Evolutionary conservation across 2,329 filamentous ascomycete species (phyloP).

Genomic region (Neurospora sp.): DNA sequence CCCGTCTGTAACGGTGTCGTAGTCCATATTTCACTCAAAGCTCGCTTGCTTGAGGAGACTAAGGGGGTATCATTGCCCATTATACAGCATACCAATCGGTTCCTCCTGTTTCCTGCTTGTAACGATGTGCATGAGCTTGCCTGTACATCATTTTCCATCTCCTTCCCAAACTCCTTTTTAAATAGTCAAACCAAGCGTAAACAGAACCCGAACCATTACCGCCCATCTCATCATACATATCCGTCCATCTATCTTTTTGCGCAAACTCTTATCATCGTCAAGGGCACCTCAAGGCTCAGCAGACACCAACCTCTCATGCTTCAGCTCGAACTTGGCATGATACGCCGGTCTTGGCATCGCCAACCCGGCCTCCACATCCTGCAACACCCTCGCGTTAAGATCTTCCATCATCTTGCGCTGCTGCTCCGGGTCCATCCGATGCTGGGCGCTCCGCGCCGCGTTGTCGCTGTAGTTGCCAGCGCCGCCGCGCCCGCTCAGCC

Average conservation of each 20-base stretch:
- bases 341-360: conserved; percentile 37
- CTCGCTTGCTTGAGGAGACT: not conserved
- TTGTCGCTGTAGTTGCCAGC: conserved; percentile 42
- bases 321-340: conserved; percentile 17
- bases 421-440: conserved; percentile 21
- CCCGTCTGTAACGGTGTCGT: not conserved
- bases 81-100: not conserved
- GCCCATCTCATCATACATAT: not conserved
- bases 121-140: not conserved
- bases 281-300: not conserved
- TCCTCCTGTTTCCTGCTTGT: not conserved
- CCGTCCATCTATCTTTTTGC: not conserved
- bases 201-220: not conserved
- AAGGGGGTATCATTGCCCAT: not conserved
- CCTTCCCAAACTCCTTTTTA: not conserved
- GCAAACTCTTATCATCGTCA: not conserved
- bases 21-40: not conserved
- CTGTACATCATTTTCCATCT: not conserved
- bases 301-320: conserved; percentile 10
- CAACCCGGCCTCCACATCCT: conserved; percentile 38
- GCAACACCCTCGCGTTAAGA: conserved; percentile 32
- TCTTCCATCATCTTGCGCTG: conserved; percentile 26
- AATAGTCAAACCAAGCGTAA: not conserved
- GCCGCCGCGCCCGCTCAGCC: conserved; percentile 46
- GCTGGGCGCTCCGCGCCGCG: conserved; percentile 13